Percentiles rank a stretch among this genome's conserved stretches.
These are phyloP conservation scores for Pythium folliculosum DNA, from an alignment of 352 stramenopile genomes.

Conservation along the genomic window DNA sequence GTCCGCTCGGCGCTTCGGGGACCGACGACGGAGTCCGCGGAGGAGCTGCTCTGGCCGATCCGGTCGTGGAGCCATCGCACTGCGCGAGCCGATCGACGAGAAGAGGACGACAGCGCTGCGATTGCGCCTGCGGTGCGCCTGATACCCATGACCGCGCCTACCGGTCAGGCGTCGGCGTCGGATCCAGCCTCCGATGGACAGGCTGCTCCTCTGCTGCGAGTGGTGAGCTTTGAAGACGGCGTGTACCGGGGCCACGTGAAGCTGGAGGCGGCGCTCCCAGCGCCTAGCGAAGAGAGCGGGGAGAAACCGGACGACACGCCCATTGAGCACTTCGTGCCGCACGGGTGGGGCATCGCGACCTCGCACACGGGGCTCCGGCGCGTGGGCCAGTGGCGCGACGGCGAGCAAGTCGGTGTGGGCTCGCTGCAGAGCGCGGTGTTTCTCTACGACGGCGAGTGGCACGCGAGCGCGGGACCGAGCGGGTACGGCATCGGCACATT, in stretches of 20 bases:
- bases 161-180: not conserved
- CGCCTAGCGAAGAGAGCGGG: too few species aligned
- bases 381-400: constrained; percentile 44
- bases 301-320: not conserved
- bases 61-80: constrained; percentile 21
- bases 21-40: not conserved
- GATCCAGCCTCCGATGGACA: not conserved
- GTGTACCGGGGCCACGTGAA: constrained; percentile 28
- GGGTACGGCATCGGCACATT: constrained; percentile 53
- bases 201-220: not conserved
- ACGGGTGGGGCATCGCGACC: constrained; percentile 49
- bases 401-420: constrained; percentile 38
- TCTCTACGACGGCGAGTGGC: constrained; percentile 52
- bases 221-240: constrained; percentile 28
- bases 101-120: not conserved
- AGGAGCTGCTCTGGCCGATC: constrained; percentile 17
- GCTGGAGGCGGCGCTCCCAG: not conserved
- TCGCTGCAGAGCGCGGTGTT: constrained; percentile 42
- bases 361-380: constrained; percentile 31
- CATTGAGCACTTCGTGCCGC: constrained; percentile 21
- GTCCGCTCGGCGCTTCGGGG: constrained; percentile 4
- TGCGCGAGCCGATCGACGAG: not conserved
- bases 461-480: constrained; percentile 5
- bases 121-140: not conserved
- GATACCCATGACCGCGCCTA: constrained; percentile 14